Evolutionary conservation across 371 early-diverging fungal genomes (phyloP), one percentile per base, ranked within the genome.

Genomic region (Mucor piriformis): DNA sequence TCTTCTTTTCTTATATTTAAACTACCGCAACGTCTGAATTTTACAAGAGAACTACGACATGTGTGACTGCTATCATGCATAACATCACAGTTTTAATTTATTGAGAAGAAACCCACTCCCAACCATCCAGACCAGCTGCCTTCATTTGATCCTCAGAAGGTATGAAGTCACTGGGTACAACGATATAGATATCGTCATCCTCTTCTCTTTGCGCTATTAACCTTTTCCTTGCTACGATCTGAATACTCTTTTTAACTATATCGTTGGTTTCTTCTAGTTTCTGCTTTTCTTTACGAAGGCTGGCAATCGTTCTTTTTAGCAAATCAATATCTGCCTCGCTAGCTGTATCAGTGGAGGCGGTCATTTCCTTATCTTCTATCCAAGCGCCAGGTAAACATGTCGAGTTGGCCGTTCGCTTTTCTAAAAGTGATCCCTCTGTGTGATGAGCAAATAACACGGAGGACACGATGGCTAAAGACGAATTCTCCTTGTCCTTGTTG

Each of bases 171-270:
- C 37, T 54, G 24, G 37, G 37, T 1, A 54, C 40, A 2, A 66
- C 32, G 16, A 66, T 50, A 35, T 43, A 48, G 15, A 57, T 38
- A 42, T 61, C 67, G 20, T 66, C 57, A 5, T 59, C 51, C 3
- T 59, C 59, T 1, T 49, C 29, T 38, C 43, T 43, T 35, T 69
- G 61, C 25, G 67, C 71, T 16, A 67, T 29, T n/a, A 63, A 21
- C 27, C 77, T 54, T 54, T 77, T 77, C 23, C 57, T 59, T n/a
- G 72, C 68, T 1, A 79, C 74, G 12, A 72, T 57, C 24, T 73
- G 61, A 43, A 79, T 74, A 12, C 72, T 73, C 48, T 71, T 71
- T 49, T 75, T 75, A 12, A 79, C 69, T n/a, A 75, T 59, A n/a
- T 69, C 40, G 44, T 79, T 71, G 3, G 79, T 71, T 56, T 73